Evolutionary conservation across 345 rosid species (phyloP).

Genomic region (Excoecaria cochinchinensis): DNA sequence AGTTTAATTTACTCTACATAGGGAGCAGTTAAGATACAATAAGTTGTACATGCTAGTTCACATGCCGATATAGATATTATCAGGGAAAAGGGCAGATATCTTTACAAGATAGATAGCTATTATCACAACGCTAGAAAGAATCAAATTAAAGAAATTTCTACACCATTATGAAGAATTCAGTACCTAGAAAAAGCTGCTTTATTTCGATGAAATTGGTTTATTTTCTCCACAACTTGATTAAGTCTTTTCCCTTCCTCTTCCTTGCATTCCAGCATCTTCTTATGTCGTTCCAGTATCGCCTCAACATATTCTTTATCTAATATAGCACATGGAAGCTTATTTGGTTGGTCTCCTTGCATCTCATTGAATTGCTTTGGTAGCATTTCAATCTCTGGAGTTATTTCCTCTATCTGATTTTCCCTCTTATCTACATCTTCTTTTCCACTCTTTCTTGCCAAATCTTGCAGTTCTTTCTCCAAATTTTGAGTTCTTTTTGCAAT

Average conservation of each 20-base stretch:
- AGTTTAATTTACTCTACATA: background rate
- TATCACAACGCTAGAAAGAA: background rate
- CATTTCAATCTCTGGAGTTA: background rate
- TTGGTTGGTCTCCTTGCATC: background rate
- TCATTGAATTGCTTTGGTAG: background rate
- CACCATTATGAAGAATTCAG: background rate
- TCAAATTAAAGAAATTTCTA: background rate
- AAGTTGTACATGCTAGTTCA: background rate
- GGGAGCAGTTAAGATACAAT: background rate
- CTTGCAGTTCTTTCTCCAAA: constrained; percentile 19
- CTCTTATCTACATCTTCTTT: background rate
- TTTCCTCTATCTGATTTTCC: constrained; percentile 3
- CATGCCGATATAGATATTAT: background rate
- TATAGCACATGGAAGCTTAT: constrained; percentile 1
- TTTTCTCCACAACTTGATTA: constrained; percentile 18
- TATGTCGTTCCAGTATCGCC: constrained; percentile 15
- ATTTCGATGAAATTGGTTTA: constrained; percentile 11
- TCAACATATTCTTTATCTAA: constrained; percentile 16
- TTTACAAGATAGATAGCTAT: background rate
- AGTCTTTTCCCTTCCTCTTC: constrained; percentile 28
- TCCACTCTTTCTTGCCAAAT: constrained; percentile 3
- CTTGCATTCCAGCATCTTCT: constrained; percentile 25
- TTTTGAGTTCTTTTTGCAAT: constrained; percentile 19
- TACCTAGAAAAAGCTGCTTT: constrained; percentile 4
- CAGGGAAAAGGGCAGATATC: background rate